Conservation (phyloP, 805 yeast species). For the Schizosaccharomyces octosporus region DNA sequence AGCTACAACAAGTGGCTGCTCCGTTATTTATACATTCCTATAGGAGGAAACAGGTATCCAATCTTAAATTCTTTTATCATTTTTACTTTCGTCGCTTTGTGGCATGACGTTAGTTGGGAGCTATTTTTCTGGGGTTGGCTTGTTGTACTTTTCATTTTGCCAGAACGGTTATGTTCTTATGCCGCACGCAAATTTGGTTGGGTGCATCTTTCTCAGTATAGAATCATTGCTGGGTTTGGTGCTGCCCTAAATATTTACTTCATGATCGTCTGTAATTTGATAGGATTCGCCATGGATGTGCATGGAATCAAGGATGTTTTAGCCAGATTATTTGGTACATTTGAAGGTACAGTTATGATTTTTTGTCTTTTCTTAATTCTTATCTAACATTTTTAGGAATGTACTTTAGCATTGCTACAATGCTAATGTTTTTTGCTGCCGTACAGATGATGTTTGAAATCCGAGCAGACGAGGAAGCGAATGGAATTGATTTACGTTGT, state of each 20-base stretch:
- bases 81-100: conserved; percentile 82
- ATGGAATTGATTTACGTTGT: conserved; percentile 64
- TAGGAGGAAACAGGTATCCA: conserved; percentile 61
- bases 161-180: conserved; percentile 40
- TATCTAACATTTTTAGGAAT: conserved; percentile 2
- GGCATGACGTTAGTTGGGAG: conserved; percentile 91
- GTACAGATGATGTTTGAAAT: conserved; percentile 86
- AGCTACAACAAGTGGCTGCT: conserved; percentile 76
- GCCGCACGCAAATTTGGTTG: conserved; percentile 12
- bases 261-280: conserved; percentile 91
- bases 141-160: conserved; percentile 61
- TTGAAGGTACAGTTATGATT: conserved; percentile 24
- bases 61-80: conserved; percentile 59
- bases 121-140: conserved; percentile 91
- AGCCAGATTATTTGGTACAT: conserved; percentile 45
- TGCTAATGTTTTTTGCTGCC: conserved; percentile 49
- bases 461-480: conserved; percentile 62
- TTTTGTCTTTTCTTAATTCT: not conserved
- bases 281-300: conserved; percentile 80
- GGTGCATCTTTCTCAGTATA: not conserved
- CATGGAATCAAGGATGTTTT: conserved; percentile 56
- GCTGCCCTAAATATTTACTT: conserved; percentile 51
- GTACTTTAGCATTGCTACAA: conserved; percentile 31
- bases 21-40: conserved; percentile 69
- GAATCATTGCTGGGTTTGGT: not conserved